phyloP scores from a whole-genome alignment of 805 yeast genomes.

The Lachancea waltii region DNA sequence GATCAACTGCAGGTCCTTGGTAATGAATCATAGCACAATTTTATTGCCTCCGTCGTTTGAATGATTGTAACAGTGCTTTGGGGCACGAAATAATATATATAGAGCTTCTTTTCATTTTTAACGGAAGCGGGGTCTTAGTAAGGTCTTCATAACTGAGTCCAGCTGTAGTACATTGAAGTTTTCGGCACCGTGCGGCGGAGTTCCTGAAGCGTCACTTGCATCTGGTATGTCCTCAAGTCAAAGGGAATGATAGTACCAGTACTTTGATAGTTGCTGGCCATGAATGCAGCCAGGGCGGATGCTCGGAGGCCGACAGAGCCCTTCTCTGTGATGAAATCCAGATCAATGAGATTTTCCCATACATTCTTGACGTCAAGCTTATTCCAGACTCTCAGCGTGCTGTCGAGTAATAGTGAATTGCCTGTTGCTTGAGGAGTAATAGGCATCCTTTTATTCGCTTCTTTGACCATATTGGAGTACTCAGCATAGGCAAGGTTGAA shows the following conservation, averaged over 20 bases:
- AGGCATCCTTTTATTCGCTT: slow-evolving; percentile 36
- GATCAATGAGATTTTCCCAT: slow-evolving; percentile 65
- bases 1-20: too few relatives aligned
- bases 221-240: slow-evolving; percentile 44
- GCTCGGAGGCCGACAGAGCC: slow-evolving; percentile 38
- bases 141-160: slow-evolving; percentile 31
- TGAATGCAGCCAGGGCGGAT: slow-evolving; percentile 35
- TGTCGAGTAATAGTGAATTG: slow-evolving; percentile 29
- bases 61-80: too few relatives aligned
- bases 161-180: slow-evolving; percentile 28
- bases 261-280: slow-evolving; percentile 37
- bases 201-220: slow-evolving; percentile 49
- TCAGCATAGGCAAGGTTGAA: slow-evolving; percentile 75
- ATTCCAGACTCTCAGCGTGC: slow-evolving; percentile 49
- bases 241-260: slow-evolving; percentile 30
- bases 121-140: too few relatives aligned
- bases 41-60: too few relatives aligned
- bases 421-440: slow-evolving; percentile 25
- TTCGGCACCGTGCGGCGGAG: slow-evolving; percentile 32
- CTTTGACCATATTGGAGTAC: slow-evolving; percentile 50
- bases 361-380: slow-evolving; percentile 53
- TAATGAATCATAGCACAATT: too few relatives aligned
- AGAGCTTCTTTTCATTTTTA: too few relatives aligned
- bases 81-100: too few relatives aligned
- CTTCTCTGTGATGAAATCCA: slow-evolving; percentile 47